Evolutionary conservation across 331 rosid species (phyloP).

Genomic region (Rosa hybrid): DNA sequence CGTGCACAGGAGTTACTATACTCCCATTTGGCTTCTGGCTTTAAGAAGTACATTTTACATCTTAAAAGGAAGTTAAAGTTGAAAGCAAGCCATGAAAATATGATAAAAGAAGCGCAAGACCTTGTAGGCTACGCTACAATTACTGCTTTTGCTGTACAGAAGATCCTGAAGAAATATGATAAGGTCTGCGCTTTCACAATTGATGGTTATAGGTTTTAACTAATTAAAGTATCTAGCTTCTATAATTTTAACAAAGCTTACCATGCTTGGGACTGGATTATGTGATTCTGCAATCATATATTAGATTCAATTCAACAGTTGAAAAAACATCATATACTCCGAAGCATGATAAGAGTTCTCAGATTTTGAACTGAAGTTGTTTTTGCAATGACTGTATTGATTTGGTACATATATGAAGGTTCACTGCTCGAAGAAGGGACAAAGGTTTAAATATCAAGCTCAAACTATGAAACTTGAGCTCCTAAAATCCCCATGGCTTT

Average conservation of each 20-base stretch:
- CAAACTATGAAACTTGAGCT: slow-evolving; percentile 10
- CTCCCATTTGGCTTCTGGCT: slow-evolving; percentile 16
- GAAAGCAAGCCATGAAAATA: background rate
- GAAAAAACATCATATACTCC: too few relatives aligned
- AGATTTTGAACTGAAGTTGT: background rate
- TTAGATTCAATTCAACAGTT: too few relatives aligned
- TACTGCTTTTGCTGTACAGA: slow-evolving; percentile 4
- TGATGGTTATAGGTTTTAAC: too few relatives aligned
- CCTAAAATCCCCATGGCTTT: slow-evolving; percentile 9
- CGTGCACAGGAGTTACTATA: background rate
- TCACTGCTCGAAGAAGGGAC: slow-evolving; percentile 19
- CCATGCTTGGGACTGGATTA: too few relatives aligned
- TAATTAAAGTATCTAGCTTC: background rate
- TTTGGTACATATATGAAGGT: background rate
- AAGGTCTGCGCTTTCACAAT: background rate
- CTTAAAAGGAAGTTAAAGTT: background rate
- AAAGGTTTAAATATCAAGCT: slow-evolving; percentile 4
- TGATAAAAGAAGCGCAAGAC: slow-evolving; percentile 9
- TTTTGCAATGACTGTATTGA: background rate
- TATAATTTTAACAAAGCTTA: too few relatives aligned
- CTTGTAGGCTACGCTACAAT: slow-evolving; percentile 10
- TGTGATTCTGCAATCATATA: too few relatives aligned
- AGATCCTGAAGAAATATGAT: slow-evolving; percentile 23
- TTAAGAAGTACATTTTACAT: background rate
- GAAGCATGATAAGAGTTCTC: background rate